Conservation (phyloP, 2,329 filamentous ascomycete species). For the Xylogone sp. region DNA sequence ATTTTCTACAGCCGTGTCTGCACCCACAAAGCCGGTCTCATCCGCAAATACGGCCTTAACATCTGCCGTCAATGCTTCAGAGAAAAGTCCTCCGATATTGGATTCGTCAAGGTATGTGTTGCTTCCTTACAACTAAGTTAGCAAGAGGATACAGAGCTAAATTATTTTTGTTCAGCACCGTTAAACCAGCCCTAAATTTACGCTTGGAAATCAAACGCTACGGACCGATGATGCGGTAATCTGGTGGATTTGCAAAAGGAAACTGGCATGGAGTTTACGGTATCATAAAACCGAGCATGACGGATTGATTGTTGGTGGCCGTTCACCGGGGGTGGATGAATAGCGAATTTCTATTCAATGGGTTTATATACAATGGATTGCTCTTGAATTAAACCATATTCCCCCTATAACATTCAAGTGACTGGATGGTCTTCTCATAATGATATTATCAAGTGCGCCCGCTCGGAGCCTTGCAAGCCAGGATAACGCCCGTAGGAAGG, state of each 20-base stretch:
- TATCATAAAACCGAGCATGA: background rate
- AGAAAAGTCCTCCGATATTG: constrained; percentile 69
- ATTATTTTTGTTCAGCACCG: background rate
- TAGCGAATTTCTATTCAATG: background rate
- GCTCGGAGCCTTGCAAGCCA: too few species aligned
- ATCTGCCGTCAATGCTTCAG: constrained; percentile 78
- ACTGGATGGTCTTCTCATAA: too few species aligned
- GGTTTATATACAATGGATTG: background rate
- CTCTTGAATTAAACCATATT: background rate
- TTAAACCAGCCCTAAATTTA: background rate
- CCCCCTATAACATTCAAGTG: background rate
- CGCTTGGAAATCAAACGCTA: background rate
- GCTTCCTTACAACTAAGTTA: background rate
- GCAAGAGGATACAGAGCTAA: background rate
- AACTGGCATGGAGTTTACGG: background rate
- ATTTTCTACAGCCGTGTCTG: constrained; percentile 62
- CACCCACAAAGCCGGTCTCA: constrained; percentile 97
- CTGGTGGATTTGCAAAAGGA: background rate
- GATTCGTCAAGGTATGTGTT: constrained; percentile 62
- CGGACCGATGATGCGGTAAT: background rate
- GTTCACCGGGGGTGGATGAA: background rate
- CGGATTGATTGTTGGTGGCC: background rate
- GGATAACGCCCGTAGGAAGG: too few species aligned
- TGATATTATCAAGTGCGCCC: too few species aligned
- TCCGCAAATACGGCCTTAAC: constrained; percentile 99